phyloP scores from a whole-genome alignment of 1,284 basidiomycete species.

The Boletus subluridellus region DNA sequence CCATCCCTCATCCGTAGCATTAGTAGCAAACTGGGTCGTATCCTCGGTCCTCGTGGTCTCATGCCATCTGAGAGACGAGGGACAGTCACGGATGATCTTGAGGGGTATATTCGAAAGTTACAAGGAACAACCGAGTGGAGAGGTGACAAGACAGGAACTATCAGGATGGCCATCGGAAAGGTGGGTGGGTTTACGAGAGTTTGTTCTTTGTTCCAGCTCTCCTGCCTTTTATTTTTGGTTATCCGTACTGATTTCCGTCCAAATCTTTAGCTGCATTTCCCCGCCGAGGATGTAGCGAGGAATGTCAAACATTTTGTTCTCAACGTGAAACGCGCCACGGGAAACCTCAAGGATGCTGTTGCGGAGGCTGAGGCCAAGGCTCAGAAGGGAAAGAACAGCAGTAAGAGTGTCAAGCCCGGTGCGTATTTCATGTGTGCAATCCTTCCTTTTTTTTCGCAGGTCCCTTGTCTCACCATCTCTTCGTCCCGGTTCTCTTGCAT shows the following conservation, averaged over 20 bases:
- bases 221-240: not conserved
- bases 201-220: not conserved
- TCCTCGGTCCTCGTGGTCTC: conserved; percentile 89
- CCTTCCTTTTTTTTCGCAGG: not conserved
- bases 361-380: conserved; percentile 29
- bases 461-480: not conserved
- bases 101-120: conserved; percentile 74
- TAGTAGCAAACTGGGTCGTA: conserved; percentile 78
- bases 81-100: conserved; percentile 87
- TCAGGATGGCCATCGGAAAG: conserved; percentile 74
- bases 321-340: conserved; percentile 74
- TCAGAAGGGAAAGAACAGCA: conserved; percentile 40
- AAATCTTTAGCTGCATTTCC: conserved; percentile 63
- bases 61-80: conserved; percentile 96
- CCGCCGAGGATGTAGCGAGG: conserved; percentile 68
- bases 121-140: conserved; percentile 89
- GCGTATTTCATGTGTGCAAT: conserved; percentile 16
- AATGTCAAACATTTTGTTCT: conserved; percentile 80
- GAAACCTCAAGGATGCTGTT: conserved; percentile 51
- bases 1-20: conserved; percentile 77
- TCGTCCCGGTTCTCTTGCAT: not conserved
- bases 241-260: conserved; percentile 4
- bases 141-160: conserved; percentile 84
- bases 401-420: conserved; percentile 40
- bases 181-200: conserved; percentile 38